A percentile compares a stretch with the other conserved stretches of the same genome.
These are phyloP conservation scores for Symmetrospora coprosmae DNA, from an alignment of 768 basidiomycete genomes.

Conservation along the genomic window DNA sequence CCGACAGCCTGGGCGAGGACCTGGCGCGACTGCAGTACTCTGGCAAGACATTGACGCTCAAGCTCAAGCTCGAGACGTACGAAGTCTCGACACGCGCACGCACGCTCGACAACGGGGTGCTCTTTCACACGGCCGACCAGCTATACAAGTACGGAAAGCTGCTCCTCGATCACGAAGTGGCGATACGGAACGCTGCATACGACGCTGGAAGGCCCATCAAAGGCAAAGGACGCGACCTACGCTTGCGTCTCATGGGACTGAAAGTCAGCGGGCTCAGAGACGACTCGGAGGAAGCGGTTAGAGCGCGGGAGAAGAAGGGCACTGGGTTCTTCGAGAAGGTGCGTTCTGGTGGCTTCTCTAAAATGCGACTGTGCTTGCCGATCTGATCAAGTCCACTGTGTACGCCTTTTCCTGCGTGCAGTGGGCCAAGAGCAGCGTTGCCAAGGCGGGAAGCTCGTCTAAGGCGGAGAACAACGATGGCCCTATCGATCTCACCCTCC, in stretches of 20 bases:
- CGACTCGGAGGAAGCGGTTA: constrained; percentile 24
- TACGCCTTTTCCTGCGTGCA: too few relatives aligned
- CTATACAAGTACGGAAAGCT: constrained; percentile 65
- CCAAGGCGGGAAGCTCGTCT: too few relatives aligned
- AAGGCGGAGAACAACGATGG: too few relatives aligned
- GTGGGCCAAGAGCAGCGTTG: too few relatives aligned
- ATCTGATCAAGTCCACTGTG: too few relatives aligned
- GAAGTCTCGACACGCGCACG: constrained; percentile 78
- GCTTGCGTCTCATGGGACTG: constrained; percentile 71
- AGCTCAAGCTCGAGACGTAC: constrained; percentile 82
- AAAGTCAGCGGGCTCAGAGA: constrained; percentile 81
- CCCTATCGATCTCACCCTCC: constrained; percentile 14
- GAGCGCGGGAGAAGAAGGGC: constrained; percentile 14
- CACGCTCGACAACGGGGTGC: constrained; percentile 62
- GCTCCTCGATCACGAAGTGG: constrained; percentile 54
- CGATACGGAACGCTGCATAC: background rate
- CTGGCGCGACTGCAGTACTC: constrained; percentile 66
- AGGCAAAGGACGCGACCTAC: constrained; percentile 38
- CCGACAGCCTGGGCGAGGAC: constrained; percentile 65
- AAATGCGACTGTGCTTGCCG: too few relatives aligned
- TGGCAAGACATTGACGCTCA: constrained; percentile 76
- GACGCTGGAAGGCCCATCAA: constrained; percentile 25
- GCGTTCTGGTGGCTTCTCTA: too few relatives aligned
- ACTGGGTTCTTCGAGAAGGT: too few relatives aligned
- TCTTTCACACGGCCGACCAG: constrained; percentile 53